These are phyloP conservation scores for Euphorbia corollata DNA, from an alignment of 441 rosid species.

Conservation along the genomic window DNA sequence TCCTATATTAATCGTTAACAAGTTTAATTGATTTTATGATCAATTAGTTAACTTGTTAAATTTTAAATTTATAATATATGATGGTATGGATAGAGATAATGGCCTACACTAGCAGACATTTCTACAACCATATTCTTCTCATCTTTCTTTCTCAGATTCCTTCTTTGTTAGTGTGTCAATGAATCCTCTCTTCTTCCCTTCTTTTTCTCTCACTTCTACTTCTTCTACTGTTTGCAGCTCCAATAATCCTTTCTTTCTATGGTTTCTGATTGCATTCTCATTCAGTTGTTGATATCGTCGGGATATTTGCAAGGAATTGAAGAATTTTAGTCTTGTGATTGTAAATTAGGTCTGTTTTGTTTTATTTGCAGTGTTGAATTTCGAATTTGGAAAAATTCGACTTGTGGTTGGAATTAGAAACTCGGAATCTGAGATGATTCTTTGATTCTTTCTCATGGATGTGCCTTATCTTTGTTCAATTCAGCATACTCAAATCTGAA, in stretches of 20 bases:
- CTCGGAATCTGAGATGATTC: constrained; percentile 37
- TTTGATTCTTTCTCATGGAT: constrained; percentile 32
- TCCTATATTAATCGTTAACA: neutral
- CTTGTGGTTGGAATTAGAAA: constrained; percentile 35
- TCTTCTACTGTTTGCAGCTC: neutral
- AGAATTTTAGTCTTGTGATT: constrained; percentile 2
- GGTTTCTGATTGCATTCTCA: neutral
- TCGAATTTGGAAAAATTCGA: constrained; percentile 26
- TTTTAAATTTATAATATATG: constrained; percentile 12
- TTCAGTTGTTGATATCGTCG: neutral
- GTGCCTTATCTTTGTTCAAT: constrained; percentile 25
- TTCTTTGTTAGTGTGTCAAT: constrained; percentile 33
- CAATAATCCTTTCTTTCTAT: neutral
- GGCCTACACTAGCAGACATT: constrained; percentile 52
- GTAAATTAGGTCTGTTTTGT: constrained; percentile 15
- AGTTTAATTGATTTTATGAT: constrained; percentile 7
- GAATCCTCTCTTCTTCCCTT: constrained; percentile 26
- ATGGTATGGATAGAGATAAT: constrained; percentile 44
- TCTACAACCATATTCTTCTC: constrained; percentile 45
- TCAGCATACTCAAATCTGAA: constrained; percentile 18
- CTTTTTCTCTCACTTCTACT: constrained; percentile 15
- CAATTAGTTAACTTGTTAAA: neutral
- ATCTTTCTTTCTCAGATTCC: constrained; percentile 39
- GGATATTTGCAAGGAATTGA: neutral
- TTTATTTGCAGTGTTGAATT: constrained; percentile 11